phyloP scores from a whole-genome alignment of 805 yeast genomes.

The Saccharomycopsis fodiens region DNA sequence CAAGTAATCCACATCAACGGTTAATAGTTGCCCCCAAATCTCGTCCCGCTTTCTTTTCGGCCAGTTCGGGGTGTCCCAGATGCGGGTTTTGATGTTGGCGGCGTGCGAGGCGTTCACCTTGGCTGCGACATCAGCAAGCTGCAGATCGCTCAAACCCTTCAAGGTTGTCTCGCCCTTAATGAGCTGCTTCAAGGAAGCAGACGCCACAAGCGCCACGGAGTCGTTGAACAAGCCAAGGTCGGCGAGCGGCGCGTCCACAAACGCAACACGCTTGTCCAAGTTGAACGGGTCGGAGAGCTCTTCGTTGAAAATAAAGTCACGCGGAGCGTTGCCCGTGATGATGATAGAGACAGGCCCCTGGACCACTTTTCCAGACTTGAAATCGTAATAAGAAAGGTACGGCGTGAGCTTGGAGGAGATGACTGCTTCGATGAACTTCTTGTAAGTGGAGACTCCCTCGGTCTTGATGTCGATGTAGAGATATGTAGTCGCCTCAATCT shows the following conservation, averaged over 20 bases:
- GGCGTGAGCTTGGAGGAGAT: conserved; percentile 33
- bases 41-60: conserved; percentile 39
- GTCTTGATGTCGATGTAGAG: conserved; percentile 51
- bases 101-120: conserved; percentile 39
- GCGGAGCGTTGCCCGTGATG: conserved; percentile 60
- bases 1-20: conserved; percentile 45
- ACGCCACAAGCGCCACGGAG: conserved; percentile 31
- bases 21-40: conserved; percentile 43
- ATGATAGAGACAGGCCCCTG: conserved; percentile 55
- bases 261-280: conserved; percentile 29
- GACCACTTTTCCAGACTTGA: conserved; percentile 24
- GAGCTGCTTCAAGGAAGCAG: conserved; percentile 32
- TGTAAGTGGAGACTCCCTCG: conserved; percentile 36
- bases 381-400: conserved; percentile 45
- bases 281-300: conserved; percentile 22
- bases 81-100: conserved; percentile 44
- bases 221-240: neutral
- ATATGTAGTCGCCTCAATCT: conserved; percentile 45
- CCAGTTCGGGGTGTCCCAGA: conserved; percentile 73
- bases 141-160: conserved; percentile 30
- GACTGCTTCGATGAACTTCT: conserved; percentile 34
- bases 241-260: conserved; percentile 39
- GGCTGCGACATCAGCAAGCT: conserved; percentile 25
- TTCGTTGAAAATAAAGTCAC: conserved; percentile 27
- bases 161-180: conserved; percentile 17